These are phyloP conservation scores for Botrytis cinerea DNA, from an alignment of 2,329 filamentous ascomycete species.

Conservation along the genomic window DNA sequence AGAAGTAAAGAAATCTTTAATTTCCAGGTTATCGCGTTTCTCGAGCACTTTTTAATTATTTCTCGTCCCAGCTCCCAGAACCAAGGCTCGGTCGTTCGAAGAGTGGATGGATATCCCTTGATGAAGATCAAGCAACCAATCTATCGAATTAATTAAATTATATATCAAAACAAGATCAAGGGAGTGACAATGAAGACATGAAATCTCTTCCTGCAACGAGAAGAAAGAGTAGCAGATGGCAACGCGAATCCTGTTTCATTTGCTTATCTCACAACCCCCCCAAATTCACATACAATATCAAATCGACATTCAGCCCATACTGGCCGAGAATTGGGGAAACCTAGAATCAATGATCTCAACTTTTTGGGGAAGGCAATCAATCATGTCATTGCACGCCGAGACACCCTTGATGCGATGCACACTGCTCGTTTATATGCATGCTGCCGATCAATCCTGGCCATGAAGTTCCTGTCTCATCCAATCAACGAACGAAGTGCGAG, in stretches of 20 bases:
- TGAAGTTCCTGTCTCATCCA: background rate
- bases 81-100: background rate
- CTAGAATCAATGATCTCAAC: conserved; percentile 14
- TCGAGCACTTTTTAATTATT: background rate
- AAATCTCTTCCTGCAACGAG: background rate
- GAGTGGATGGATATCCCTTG: conserved; percentile 22
- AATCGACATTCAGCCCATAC: background rate
- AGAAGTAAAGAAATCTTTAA: conserved; percentile 5
- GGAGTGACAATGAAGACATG: background rate
- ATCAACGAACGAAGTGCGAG: background rate
- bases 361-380: conserved; percentile 17
- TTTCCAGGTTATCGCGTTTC: conserved; percentile 20
- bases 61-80: background rate
- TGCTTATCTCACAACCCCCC: background rate
- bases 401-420: conserved; percentile 11
- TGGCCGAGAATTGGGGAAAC: conserved; percentile 10
- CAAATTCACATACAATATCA: background rate
- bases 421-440: conserved; percentile 22
- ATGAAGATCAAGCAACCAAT: conserved; percentile 11
- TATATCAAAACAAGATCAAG: background rate
- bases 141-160: background rate
- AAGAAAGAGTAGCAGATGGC: background rate
- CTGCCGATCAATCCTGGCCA: conserved; percentile 19
- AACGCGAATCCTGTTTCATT: background rate
- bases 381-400: background rate